Evolutionary conservation across 495 filamentous ascomycete genomes (phyloP), one percentile per base, ranked within the genome.

Genomic region (Rhizodiscina lignyota): DNA sequence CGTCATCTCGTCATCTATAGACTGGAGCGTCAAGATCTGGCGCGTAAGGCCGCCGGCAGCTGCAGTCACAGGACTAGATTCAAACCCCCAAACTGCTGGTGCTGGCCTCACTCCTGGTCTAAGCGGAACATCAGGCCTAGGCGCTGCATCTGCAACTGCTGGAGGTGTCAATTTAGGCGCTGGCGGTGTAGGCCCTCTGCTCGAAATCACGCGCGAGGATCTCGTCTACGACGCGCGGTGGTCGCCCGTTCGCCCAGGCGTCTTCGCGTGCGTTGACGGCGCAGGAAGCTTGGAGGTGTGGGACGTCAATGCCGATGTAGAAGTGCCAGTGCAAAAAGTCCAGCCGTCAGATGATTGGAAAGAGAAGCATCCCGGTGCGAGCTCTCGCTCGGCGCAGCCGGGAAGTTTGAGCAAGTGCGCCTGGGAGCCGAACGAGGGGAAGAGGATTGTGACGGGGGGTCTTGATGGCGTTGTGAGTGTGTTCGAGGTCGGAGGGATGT

Each of bases 21-120:
- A 99, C 61, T 99, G 89, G 89, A 86, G 75, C 48, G 84, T 94
- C 39, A 94, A 91, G 57, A 63, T 99, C 18, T 99, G 89, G 89
- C 87, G 85, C 54, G 77, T 87, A 15, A 73, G 82, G 2, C 77
- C 89, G 2, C 76, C 82, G 5, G 75, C 74, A 0, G 74, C 74
- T 4, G 75, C 70, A 0, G 37, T 39, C 24, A 63, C 66, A 0
- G 49, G 54, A 13, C 48, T 45, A 18, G 41, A 53, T n/a, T 8
- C 16, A 5, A 18, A 18, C 16, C 11, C 6, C 11, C 8, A 8
- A 8, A 13, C 24, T 27, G 24, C 24, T 13, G 56, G 53, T 10
- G 55, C 56, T 1, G 54, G 54, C 26, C 66, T 68, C 15, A 68
- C 72, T 12, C 20, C 45, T 5, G n/a, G n/a, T n/a, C n/a, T n/a